Conservation (phyloP, 305 asterid genomes). For the Fraxinus sp. region DNA sequence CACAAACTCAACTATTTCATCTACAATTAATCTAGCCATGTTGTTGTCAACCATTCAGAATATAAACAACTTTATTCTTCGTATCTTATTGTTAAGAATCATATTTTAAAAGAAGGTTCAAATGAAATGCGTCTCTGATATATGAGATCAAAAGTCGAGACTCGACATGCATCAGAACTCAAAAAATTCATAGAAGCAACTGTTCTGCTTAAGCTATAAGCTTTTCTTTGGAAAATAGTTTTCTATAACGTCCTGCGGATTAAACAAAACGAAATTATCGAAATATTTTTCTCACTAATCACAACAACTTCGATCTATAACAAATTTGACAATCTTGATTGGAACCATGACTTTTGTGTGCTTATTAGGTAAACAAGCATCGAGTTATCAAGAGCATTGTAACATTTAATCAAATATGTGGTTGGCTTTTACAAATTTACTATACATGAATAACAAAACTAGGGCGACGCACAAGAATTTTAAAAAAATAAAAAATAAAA, state of each 20-base stretch:
- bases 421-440: not conserved
- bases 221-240: too few relatives aligned
- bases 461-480: not conserved
- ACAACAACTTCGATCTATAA: not conserved
- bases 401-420: not conserved
- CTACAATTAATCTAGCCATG: not conserved
- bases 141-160: not conserved
- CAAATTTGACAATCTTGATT: not conserved
- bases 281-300: not conserved
- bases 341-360: not conserved
- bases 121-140: not conserved
- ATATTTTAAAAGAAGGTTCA: not conserved
- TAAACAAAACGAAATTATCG: not conserved
- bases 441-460: not conserved
- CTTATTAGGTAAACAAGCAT: not conserved
- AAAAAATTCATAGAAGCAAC: not conserved
- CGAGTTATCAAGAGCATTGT: not conserved
- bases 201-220: too few relatives aligned
- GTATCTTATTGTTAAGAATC: not conserved
- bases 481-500: too few relatives aligned
- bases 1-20: slow-evolving; percentile 8
- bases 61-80: not conserved
- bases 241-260: not conserved
- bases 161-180: not conserved
- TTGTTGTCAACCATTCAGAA: not conserved